phyloP scores from a whole-genome alignment of 257 asterid genomes.

The Knoxia roxburghii region DNA sequence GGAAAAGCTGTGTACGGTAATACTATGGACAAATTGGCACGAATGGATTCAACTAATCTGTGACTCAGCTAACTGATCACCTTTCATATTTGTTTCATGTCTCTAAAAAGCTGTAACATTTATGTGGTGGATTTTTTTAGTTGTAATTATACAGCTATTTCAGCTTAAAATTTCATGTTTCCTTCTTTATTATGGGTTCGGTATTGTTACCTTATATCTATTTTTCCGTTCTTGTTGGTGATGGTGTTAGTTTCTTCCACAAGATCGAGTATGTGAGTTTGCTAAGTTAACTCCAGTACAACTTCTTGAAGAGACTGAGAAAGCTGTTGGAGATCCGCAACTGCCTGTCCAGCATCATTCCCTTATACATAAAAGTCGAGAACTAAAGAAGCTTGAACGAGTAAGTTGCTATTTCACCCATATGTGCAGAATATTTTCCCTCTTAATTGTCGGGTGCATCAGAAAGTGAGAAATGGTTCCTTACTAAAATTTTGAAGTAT shows the following conservation, averaged over 20 bases:
- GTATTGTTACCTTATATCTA: slow-evolving; percentile 13
- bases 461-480: not conserved
- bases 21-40: not conserved
- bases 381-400: slow-evolving; percentile 67
- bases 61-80: slow-evolving; percentile 2
- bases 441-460: not conserved
- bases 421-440: slow-evolving; percentile 16
- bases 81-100: not conserved
- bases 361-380: slow-evolving; percentile 69
- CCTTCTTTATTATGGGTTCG: slow-evolving; percentile 8
- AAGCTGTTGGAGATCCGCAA: slow-evolving; percentile 91
- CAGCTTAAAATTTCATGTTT: slow-evolving; percentile 4
- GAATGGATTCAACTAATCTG: not conserved
- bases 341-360: slow-evolving; percentile 61
- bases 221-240: slow-evolving; percentile 11
- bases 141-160: not conserved
- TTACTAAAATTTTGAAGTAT: not conserved
- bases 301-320: slow-evolving; percentile 94
- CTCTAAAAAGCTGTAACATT: not conserved
- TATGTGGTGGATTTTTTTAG: not conserved
- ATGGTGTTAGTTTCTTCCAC: slow-evolving; percentile 78
- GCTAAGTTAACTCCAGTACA: slow-evolving; percentile 93
- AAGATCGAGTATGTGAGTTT: slow-evolving; percentile 97
- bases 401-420: slow-evolving; percentile 44
- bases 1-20: not conserved